Evolutionary conservation across 208 protist genomes (phyloP).

Genomic region (Naegleria fowleri): DNA sequence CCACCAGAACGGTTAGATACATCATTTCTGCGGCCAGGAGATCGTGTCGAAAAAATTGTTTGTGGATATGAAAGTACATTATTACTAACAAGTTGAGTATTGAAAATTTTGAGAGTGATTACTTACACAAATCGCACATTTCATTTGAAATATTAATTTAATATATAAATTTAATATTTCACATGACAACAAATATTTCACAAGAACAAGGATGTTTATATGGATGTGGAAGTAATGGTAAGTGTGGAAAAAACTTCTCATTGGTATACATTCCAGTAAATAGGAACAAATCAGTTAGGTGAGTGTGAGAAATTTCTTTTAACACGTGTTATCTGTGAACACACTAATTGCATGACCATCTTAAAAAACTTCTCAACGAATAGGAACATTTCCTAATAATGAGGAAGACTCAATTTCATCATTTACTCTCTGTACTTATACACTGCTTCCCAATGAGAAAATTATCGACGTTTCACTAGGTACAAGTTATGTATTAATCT

Average conservation of each 20-base stretch:
- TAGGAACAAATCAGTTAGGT: background rate
- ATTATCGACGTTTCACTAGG: background rate
- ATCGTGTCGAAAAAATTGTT: background rate
- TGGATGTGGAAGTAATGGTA: background rate
- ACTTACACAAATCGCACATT: background rate
- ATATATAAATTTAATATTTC: too few relatives aligned
- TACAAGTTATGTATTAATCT: background rate
- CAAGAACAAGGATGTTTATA: background rate
- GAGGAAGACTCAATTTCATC: background rate
- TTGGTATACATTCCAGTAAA: too few relatives aligned
- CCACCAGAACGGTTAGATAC: background rate
- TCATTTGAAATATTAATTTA: too few relatives aligned
- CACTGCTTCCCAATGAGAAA: background rate
- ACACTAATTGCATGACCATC: too few relatives aligned
- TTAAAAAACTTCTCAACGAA: too few relatives aligned
- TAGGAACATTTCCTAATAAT: too few relatives aligned
- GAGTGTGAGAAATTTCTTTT: too few relatives aligned
- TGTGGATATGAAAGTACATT: slow-evolving; percentile 4
- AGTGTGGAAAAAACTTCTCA: too few relatives aligned
- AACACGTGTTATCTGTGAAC: too few relatives aligned
- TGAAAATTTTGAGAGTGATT: background rate
- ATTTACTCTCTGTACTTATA: background rate
- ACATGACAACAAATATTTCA: too few relatives aligned
- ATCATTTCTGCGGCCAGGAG: background rate
- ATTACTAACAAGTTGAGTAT: background rate